Evolutionary conservation across 495 filamentous ascomycete genomes (phyloP), one percentile per base, ranked within the genome.

Genomic region (Pyrenopolyporus hunteri): DNA sequence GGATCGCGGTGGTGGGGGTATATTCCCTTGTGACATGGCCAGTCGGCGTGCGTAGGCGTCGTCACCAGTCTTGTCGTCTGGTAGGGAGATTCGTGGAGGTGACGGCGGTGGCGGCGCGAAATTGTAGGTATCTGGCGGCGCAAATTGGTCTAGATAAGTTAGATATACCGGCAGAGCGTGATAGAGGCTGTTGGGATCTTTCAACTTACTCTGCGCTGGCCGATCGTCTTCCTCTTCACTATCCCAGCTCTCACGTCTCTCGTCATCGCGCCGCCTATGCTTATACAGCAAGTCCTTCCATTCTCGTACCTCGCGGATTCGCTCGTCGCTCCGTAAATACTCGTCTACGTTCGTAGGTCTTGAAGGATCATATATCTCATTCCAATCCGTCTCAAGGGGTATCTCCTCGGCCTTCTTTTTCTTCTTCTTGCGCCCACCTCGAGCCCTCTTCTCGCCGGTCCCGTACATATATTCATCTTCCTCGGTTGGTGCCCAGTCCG

Each of bases 201-300:
- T 14, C 14, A 44, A 69, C 68, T 73, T 81, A 77, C 82, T 89
- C 78, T 78, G 57, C 73, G 59, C 78, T 23, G 73, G 75, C 13
- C 80, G 76, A 22, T 74, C 74, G 5, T 76, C 75, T 33, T 86
- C 82, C 8, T 84, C 83, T 20, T 86, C 85, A 58, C 86, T 84
- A 20, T 77, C 80, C 52, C 83, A 84, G 64, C 80, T 83, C 44
- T 75, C 59, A 3, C 46, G 47, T 37, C 46, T 53, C 46, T 79
- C 50, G 63, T 74, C 22, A 68, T 80, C 49, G 36, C 70, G 78
- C 70, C 84, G 83, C 14, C 84, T 83, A 75, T 93, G 90, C 14
- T 87, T 87, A 72, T 95, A 95, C 17, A 97, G 77, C 20, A 87
- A 75, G 19, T 88, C 88, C 66, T 95, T 95, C 93, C 93, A 98